phyloP scores from a whole-genome alignment of 352 stramenopile genomes.

The Thalassiosira ordinaria region DNA sequence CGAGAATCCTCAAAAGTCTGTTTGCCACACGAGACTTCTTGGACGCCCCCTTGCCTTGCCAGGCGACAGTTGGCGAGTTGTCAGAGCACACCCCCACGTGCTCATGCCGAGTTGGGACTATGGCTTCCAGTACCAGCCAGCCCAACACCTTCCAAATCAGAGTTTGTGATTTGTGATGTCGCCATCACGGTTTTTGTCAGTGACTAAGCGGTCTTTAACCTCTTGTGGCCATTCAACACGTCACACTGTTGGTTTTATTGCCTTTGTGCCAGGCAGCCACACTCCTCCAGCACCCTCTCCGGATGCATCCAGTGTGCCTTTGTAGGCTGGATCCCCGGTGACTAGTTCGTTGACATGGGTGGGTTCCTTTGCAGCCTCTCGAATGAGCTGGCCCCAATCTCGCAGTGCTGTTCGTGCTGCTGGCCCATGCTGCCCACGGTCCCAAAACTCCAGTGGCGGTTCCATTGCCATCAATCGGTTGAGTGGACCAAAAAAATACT shows the following conservation, averaged over 20 bases:
- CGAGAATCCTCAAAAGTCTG: not conserved
- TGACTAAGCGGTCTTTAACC: not conserved
- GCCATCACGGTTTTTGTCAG: slow-evolving; percentile 7
- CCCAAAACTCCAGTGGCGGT: not conserved
- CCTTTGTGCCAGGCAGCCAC: not conserved
- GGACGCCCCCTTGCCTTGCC: not conserved
- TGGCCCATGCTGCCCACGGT: not conserved
- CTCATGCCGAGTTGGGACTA: not conserved
- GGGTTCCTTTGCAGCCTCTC: not conserved
- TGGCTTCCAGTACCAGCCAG: slow-evolving; percentile 11
- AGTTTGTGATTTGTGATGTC: slow-evolving; percentile 16
- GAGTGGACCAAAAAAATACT: slow-evolving; percentile 1
- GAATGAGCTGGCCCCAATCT: not conserved
- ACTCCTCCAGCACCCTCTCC: slow-evolving; percentile 15
- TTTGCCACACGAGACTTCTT: not conserved
- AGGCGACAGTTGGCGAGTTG: slow-evolving; percentile 14
- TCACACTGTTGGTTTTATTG: slow-evolving; percentile 10
- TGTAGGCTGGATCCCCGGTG: not conserved
- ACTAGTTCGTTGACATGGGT: not conserved
- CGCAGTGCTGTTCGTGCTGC: not conserved
- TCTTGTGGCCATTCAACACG: slow-evolving; percentile 1
- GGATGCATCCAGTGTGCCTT: not conserved
- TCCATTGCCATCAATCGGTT: slow-evolving; percentile 1
- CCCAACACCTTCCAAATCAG: slow-evolving; percentile 11
- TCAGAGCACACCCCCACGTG: not conserved